phyloP scores from a whole-genome alignment of 2,329 filamentous ascomycete genomes.

The Exophiala phaeomuriformis region DNA sequence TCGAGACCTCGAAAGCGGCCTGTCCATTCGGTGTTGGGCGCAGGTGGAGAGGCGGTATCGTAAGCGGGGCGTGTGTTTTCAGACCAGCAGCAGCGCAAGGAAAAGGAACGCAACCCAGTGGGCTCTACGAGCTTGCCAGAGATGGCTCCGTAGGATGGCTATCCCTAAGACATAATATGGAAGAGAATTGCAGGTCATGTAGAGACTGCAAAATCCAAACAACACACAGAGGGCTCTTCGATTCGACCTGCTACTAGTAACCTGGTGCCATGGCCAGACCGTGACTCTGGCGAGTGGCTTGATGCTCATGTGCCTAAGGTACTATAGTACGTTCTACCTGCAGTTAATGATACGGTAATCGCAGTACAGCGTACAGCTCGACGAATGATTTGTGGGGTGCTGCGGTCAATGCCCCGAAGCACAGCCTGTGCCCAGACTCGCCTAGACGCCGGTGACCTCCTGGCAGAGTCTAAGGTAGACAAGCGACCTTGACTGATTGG shows the following conservation, averaged over 20 bases:
- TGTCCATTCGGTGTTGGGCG: constrained; percentile 8
- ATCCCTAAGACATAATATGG: too few relatives aligned
- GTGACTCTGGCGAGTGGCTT: too few relatives aligned
- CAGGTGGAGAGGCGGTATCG: background rate
- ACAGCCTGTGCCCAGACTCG: background rate
- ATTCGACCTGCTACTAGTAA: too few relatives aligned
- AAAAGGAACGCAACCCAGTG: background rate
- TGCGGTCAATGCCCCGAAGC: background rate
- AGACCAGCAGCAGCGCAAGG: background rate
- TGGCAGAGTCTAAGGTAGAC: background rate
- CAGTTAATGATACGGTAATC: too few relatives aligned
- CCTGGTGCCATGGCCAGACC: too few relatives aligned
- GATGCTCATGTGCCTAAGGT: too few relatives aligned
- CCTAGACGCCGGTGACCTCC: background rate
- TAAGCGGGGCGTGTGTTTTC: background rate
- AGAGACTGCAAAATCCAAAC: too few relatives aligned
- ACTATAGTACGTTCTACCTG: too few relatives aligned
- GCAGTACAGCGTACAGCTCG: background rate
- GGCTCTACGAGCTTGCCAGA: background rate
- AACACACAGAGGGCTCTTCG: too few relatives aligned
- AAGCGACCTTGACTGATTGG: background rate
- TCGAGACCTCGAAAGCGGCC: constrained; percentile 19
- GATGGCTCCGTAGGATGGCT: background rate
- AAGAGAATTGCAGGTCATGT: too few relatives aligned
- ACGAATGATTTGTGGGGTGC: background rate